These are phyloP conservation scores for Agaricus sinodeliciosus DNA, from an alignment of 768 basidiomycete species.

Conservation along the genomic window DNA sequence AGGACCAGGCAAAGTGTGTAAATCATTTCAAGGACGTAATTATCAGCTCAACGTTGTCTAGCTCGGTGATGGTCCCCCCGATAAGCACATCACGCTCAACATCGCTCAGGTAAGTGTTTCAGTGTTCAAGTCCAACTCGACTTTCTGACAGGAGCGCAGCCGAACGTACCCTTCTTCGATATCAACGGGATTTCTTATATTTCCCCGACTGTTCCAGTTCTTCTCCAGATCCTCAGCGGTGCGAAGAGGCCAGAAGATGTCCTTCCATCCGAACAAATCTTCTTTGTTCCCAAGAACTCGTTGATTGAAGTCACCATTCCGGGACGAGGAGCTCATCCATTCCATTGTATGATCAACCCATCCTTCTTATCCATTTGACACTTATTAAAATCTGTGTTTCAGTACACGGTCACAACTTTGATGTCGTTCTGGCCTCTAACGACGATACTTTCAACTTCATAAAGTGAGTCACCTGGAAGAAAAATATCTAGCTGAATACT, in stretches of 20 bases:
- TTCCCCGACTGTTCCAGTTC: conserved; percentile 31
- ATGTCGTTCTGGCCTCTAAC: conserved; percentile 10
- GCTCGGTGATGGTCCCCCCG: conserved; percentile 22
- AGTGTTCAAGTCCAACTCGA: too few species aligned
- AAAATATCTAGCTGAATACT: too few species aligned
- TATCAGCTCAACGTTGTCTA: not conserved
- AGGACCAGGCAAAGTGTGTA: not conserved
- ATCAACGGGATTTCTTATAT: conserved; percentile 13
- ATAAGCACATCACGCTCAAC: conserved; percentile 27
- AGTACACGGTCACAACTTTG: conserved; percentile 15
- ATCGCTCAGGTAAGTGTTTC: conserved; percentile 22
- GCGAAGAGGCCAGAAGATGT: conserved; percentile 25
- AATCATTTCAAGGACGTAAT: not conserved
- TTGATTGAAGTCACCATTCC: conserved; percentile 44
- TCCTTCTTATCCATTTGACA: not conserved
- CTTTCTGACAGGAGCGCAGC: conserved; percentile 21
- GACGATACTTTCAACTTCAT: conserved; percentile 7
- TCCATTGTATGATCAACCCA: not conserved
- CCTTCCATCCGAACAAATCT: conserved; percentile 12
- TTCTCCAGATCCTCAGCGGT: conserved; percentile 25
- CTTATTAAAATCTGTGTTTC: not conserved
- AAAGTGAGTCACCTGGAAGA: too few species aligned
- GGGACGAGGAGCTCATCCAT: conserved; percentile 17
- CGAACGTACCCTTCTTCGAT: conserved; percentile 11
- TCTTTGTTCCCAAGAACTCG: conserved; percentile 30